Evolutionary conservation across 768 basidiomycete genomes (phyloP), one percentile per base, ranked within the genome.

Genomic region (Phaeotremella skinneri): DNA sequence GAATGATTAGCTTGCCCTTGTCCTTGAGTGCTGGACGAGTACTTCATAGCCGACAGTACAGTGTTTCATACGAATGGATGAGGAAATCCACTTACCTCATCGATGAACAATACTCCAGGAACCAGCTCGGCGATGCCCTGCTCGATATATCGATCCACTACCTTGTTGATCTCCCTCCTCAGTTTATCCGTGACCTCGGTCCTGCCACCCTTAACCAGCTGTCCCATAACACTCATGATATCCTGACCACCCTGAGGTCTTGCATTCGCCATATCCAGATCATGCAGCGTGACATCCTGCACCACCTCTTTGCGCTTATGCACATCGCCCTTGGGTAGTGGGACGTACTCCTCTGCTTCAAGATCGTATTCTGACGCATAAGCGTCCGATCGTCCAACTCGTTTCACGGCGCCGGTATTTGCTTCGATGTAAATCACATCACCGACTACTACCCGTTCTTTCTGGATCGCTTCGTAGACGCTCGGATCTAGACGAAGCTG

Each of bases 151-250:
- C 89, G 84, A 78, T 96, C 89, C 34, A 98, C 96, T 31, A 97
- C 90, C 76, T 93, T 93, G 82, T 98, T 94, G 55, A 98, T 93
- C 78, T 99, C 94, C 62, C 86, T 82, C 56, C 94, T 82, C 51
- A 99, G 82, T 78, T 99, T 98, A 72, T 98, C 96, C 37, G 94
- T 98, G 4, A 99, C 88, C 75, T 98, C 96, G 14, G 94, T 98
- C 66, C 96, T 81, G 16, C 91, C 87, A 37, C 86, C 91, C 77
- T 91, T 94, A 63, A 96, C 90, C 16, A 98, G 81, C 67, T 87
- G 75, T 60, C 81, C 81, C 94, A 99, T 97, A 27, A 97, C 91
- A 73, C 88, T 89, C 93, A 97, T 97, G 76, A 98, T 96, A 68
- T 98, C 94, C 78, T 97, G 94, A 1, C 94, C 93, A 20, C 96